Evolutionary conservation across 164 flowering plant genomes (phyloP).

Genomic region (Stephania cephalantha): DNA sequence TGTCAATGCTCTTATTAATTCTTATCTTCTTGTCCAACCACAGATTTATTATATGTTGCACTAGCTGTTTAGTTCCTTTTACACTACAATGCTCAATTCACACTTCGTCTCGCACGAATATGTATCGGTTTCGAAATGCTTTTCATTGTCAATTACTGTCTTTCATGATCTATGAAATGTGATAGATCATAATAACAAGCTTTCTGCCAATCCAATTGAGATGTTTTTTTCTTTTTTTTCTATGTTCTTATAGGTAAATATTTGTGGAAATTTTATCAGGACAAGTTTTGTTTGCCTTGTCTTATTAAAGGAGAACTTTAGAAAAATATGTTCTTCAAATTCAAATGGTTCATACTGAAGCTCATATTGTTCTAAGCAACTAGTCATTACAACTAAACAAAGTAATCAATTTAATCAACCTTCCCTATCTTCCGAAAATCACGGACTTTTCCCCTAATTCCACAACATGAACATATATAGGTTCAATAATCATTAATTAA

Average conservation of each 20-base stretch:
- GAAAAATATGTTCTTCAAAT: not conserved
- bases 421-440: not conserved
- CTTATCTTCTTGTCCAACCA: not conserved
- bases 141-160: not conserved
- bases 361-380: not conserved
- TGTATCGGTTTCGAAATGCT: too few species aligned
- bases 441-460: not conserved
- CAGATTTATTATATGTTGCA: not conserved
- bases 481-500: not conserved
- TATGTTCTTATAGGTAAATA: not conserved
- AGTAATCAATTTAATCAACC: not conserved
- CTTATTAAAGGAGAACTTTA: not conserved
- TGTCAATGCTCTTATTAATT: not conserved
- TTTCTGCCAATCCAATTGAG: not conserved
- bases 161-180: not conserved
- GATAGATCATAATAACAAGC: not conserved
- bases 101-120: not conserved
- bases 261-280: not conserved
- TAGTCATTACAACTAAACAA: not conserved
- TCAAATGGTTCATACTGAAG: constrained; percentile 2
- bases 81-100: not conserved
- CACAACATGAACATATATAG: not conserved
- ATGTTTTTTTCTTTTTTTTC: not conserved
- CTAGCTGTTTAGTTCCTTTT: not conserved
- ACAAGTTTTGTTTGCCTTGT: not conserved